Evolutionary conservation across 1,139 yeast species (phyloP), one percentile per base, ranked within the genome.

Genomic region (Suhomyces terraborum): DNA sequence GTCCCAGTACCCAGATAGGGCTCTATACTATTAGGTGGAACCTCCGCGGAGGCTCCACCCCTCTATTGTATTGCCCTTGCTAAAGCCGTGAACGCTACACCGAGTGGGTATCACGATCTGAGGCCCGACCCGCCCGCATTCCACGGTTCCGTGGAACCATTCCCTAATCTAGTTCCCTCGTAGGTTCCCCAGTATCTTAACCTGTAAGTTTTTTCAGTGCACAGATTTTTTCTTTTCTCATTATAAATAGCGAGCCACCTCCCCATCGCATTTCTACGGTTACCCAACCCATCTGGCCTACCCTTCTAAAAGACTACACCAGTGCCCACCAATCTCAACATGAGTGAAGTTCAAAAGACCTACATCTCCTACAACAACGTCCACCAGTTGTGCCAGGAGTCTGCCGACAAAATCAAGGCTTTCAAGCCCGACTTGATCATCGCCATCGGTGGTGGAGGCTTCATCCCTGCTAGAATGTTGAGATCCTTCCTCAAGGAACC

Each of bases 381-480:
- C 42, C 98, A 91, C 72, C 94, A 91, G 70, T 78, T 89, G 52
- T 91, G 97, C 65, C 95, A 89, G 67, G 83, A 84, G 59, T 75
- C 84, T 20, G 95, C 97, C 16, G 80, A 73, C 46, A 75, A 75
- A 49, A 80, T 89, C 58, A 78, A 85, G 62, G 74, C 71, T 3
- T 52, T 52, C 64, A 79, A 83, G 57, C 96, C 96, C 21, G 93
- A 87, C 64, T 74, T 88, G 51, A 88, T 91, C 67, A 83, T 91
- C 48, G 97, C 97, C 54, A 88, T 91, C 57, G 80, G 86, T 57
- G 96, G 96, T 49, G 96, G 98, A 56, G 98, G 98, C 5, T 86
- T 91, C 66, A 91, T 91, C 48, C 98, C 98, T 13, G 97, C 98
- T 21, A 80, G 98, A 62, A 91, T 91, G 69, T 78, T 91, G 56